Base-by-base conservation (phyloP, 306 rosid species). In the Alnus rubra region DNA sequence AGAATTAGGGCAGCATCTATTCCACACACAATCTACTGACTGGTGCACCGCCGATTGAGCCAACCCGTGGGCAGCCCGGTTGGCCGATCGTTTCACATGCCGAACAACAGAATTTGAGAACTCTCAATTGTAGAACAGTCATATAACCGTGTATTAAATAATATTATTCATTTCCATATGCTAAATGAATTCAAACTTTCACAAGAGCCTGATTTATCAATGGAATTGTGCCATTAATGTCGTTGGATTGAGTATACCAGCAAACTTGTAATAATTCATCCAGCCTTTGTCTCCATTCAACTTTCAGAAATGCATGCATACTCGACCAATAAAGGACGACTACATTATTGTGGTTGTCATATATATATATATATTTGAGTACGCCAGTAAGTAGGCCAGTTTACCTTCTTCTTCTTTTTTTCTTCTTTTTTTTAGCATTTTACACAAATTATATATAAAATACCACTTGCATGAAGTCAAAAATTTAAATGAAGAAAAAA, bases 291-390 rank as follows among this genome's bases (percentile, higher is more conserved):
- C 82, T 63, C 77, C 47, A 71, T 82, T 83, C 80, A 73, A 69
- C 69, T 81, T 76, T 86, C 76, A 84, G 82, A 81, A 78, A 82
- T 73, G 72, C 84, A 78, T 77, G 81, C 68, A 45, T 50, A 80
- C 78, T 80, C 74, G 80, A 42, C 5, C 7, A 42, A 42, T 42
- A 42, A 42, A 4, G 45, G 45, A 73, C 76, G 75, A 81, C 79
- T 89, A 76, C 87, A 85, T 87, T 77, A 81, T 92, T 88, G 85
- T 82, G 86, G 74, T 75, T 84, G 87, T 84, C 84, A 62, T 79
- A 82, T 87, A 80, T 64, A 53, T 45, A 33, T 73, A 79, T 33
- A 42, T 42, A 42, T 42, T 4, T 5, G 45, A 42, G 45, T 7
- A 23, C 0, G 28, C 28, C 28, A 23, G 28, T 23, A 23, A 42